Base-by-base conservation (phyloP, 1,284 basidiomycete genomes). In the Sanguinoderma infundibulare region DNA sequence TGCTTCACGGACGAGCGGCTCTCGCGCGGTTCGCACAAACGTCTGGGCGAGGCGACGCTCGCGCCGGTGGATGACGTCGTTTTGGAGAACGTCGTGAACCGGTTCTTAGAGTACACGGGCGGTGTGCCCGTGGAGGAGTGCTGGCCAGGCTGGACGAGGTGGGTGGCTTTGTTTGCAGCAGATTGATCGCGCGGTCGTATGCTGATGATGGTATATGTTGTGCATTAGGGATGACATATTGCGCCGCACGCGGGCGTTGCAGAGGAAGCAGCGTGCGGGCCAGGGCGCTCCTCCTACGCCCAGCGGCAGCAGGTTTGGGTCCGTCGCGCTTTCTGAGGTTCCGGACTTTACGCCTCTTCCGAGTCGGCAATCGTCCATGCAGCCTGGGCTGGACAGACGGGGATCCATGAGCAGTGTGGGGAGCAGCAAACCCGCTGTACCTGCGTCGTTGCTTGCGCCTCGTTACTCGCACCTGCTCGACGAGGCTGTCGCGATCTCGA, bases 1-100 rank as follows among this genome's bases (percentile, higher is more conserved):
- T 94, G 91, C 70, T 87, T 93, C 66, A 87, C 87, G 7, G 87
- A 90, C 57, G 87, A 89, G 72, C 78, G 88, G 20, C 72, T 88
- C 26, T 62, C 57, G 9, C 79, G 79, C 53, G 87, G 87, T 3
- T 59, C 76, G 3, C 57, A 64, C 34, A 64, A 62, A 39, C 57
- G 57, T 0, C 40, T 66, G 30, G 65, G 65, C 8, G 65, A 66
- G 26, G 62, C 65, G 20, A 57, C 61, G 20, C 51, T 66, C 2
- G 62, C 62, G 4, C 44, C 58, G 15, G 66, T 73, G 1, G 63
- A 67, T 5, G 66, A 63, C 34, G 60, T 63, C 15, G 61, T 51
- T 8, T 47, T 67, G 14, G 61, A 60, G 8, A 60, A 49, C 7
- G 61, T 67, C 28, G 59, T 67, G 20, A 56, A 67, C 14, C 61